Conservation (phyloP, 2,329 filamentous ascomycete species). For the Hirsutella rhossiliensis region DNA sequence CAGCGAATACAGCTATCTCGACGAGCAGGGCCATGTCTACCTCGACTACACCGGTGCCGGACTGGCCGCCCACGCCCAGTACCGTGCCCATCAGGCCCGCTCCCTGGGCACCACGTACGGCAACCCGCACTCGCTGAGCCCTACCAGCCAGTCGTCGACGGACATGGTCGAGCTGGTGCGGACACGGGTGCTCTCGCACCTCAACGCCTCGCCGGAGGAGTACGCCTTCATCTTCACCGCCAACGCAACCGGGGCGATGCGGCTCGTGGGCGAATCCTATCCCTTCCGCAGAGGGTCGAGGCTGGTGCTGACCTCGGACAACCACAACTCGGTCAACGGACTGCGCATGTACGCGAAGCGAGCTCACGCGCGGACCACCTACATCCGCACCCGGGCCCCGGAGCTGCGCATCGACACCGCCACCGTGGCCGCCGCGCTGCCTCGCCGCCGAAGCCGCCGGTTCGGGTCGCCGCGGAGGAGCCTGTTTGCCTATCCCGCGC, state of each 20-base stretch:
- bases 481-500: slow-evolving; percentile 32
- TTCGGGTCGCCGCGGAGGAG: slow-evolving; percentile 7
- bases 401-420: slow-evolving; percentile 17
- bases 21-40: slow-evolving; percentile 24
- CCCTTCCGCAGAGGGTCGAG: slow-evolving; percentile 13
- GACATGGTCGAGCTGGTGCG: slow-evolving; percentile 18
- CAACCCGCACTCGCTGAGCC: slow-evolving; percentile 28
- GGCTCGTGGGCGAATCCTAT: slow-evolving; percentile 27
- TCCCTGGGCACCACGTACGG: slow-evolving; percentile 18
- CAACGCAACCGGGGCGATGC: slow-evolving; percentile 26
- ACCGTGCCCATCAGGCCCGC: slow-evolving; percentile 17
- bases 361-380: slow-evolving; percentile 12
- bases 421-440: slow-evolving; percentile 13
- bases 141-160: slow-evolving; percentile 22
- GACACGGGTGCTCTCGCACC: slow-evolving; percentile 16
- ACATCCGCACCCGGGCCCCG: slow-evolving; percentile 15
- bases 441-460: slow-evolving; percentile 1
- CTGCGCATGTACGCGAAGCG: slow-evolving; percentile 22
- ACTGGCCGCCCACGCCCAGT: slow-evolving; percentile 20
- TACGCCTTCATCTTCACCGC: slow-evolving; percentile 27
- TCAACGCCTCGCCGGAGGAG: slow-evolving; percentile 22
- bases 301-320: slow-evolving; percentile 25
- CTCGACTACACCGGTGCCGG: slow-evolving; percentile 29
- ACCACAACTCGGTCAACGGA: slow-evolving; percentile 30
- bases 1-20: slow-evolving; percentile 23